phyloP scores from a whole-genome alignment of 345 rosid genomes.

The Arabidopsis arenosa region DNA sequence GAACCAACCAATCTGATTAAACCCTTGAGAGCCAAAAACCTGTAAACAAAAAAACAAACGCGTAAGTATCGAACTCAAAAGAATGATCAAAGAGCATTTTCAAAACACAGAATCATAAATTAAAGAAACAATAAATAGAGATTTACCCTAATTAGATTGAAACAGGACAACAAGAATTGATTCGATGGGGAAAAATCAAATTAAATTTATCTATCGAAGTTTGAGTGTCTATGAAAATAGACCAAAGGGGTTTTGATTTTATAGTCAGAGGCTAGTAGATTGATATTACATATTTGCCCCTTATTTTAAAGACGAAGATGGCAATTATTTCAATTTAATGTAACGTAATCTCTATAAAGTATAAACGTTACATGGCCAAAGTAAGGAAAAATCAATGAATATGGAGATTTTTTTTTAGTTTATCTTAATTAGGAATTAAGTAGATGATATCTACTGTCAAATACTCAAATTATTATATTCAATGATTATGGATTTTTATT shows the following conservation, averaged over 20 bases:
- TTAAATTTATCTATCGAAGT: neutral
- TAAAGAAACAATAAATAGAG: neutral
- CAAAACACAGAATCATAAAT: neutral
- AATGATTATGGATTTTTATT: neutral
- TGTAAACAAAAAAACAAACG: neutral
- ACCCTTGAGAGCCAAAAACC: constrained; percentile 11
- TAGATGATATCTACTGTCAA: neutral
- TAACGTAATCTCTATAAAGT: neutral
- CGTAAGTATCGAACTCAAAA: neutral
- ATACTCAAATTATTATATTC: too few relatives aligned
- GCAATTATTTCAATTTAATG: neutral
- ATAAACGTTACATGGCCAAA: neutral
- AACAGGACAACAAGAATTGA: neutral
- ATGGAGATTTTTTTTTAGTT: neutral
- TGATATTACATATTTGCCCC: neutral
- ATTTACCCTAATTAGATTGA: neutral
- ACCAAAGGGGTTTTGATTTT: neutral
- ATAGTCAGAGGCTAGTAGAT: neutral
- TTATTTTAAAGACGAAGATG: neutral
- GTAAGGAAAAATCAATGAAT: neutral
- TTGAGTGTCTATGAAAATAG: neutral
- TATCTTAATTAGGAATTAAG: neutral
- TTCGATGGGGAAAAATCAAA: neutral
- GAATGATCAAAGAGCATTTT: neutral
- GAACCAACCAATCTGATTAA: constrained; percentile 4